These are phyloP conservation scores for Suillus paluster DNA, from an alignment of 768 basidiomycete species.

Conservation along the genomic window DNA sequence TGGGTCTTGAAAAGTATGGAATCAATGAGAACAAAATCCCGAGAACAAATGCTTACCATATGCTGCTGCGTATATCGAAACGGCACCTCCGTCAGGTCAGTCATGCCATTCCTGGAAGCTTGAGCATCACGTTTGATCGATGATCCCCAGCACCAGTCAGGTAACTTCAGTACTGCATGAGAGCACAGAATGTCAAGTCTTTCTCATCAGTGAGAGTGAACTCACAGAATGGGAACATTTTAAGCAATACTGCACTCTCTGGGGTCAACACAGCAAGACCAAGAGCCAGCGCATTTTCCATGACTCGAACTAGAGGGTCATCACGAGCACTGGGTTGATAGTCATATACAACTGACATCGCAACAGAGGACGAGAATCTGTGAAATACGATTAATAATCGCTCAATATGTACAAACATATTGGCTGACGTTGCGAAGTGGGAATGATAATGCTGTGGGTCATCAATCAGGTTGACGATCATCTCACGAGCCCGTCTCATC, in stretches of 20 bases:
- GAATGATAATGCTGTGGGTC: conserved; percentile 33
- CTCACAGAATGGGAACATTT: conserved; percentile 11
- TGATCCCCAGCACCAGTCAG: conserved; percentile 17
- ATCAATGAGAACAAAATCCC: background rate
- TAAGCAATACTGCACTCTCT: conserved; percentile 6
- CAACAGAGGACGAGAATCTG: conserved; percentile 6
- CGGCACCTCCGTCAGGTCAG: conserved; percentile 3
- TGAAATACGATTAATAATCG: conserved; percentile 9
- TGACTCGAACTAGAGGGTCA: conserved; percentile 5
- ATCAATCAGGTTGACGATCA: conserved; percentile 31
- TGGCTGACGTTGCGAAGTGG: conserved; percentile 20
- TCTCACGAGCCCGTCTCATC: conserved; percentile 23
- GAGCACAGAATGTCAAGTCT: background rate
- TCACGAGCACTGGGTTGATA: background rate
- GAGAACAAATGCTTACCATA: conserved; percentile 6
- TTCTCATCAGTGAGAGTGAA: conserved; percentile 8
- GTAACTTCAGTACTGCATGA: conserved; percentile 12
- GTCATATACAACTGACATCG: conserved; percentile 7
- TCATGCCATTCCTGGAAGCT: background rate
- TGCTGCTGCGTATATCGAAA: conserved; percentile 10
- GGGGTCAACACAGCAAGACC: background rate
- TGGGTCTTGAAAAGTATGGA: background rate
- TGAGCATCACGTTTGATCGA: conserved; percentile 13
- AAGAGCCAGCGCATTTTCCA: background rate
- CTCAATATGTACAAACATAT: conserved; percentile 5